These are phyloP conservation scores for Hypericum perforatum DNA, from an alignment of 345 rosid genomes.

Conservation along the genomic window DNA sequence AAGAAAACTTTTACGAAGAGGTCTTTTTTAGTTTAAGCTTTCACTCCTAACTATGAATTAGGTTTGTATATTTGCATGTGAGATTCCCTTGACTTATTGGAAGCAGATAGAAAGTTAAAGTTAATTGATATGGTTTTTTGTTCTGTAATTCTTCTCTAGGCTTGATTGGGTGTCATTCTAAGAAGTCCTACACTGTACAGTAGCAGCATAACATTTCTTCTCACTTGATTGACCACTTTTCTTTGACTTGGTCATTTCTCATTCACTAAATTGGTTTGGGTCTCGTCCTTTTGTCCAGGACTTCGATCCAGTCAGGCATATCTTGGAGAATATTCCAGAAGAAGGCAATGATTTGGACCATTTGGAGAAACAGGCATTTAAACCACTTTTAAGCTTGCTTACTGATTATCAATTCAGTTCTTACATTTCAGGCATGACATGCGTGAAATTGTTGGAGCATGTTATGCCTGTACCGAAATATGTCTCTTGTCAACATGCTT, in stretches of 20 bases:
- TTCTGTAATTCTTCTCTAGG: no score
- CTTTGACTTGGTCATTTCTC: neutral
- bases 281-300: slow-evolving; percentile 37
- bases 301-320: slow-evolving; percentile 79
- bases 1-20: slow-evolving; percentile 83
- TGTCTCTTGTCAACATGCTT: no score
- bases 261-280: slow-evolving; percentile 7
- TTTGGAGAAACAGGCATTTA: slow-evolving; percentile 80
- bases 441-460: no score
- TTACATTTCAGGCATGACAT: no score
- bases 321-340: slow-evolving; percentile 64
- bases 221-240: no score
- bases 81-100: neutral
- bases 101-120: no score
- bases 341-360: slow-evolving; percentile 55
- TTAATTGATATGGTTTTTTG: no score
- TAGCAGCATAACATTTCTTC: no score
- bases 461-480: no score
- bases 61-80: neutral
- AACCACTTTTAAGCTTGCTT: neutral
- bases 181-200: no score
- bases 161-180: no score
- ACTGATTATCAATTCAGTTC: no score
- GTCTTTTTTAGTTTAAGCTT: slow-evolving; percentile 20
- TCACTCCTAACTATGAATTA: neutral